A percentile compares a stretch with the other conserved stretches of the same genome.
phyloP scores from a whole-genome alignment of 1,284 basidiomycete genomes.

The Clitocybe nebularis region DNA sequence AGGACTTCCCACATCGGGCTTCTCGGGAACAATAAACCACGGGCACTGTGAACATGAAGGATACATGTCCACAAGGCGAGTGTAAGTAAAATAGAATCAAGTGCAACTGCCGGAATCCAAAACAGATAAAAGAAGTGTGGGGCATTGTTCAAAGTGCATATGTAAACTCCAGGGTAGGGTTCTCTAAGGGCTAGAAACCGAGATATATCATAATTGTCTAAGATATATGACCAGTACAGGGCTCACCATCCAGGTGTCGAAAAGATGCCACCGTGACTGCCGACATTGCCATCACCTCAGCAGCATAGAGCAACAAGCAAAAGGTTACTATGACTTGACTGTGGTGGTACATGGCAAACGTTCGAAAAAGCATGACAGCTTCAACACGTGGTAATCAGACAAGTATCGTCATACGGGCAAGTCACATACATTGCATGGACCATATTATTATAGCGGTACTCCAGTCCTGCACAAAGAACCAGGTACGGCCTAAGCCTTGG shows the following conservation, averaged over 20 bases:
- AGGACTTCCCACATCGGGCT: slow-evolving; percentile 20
- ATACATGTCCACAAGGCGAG: slow-evolving; percentile 19
- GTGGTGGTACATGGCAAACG: slow-evolving; percentile 23
- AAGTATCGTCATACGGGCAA: not conserved
- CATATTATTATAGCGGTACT: slow-evolving; percentile 20
- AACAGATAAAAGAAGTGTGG: slow-evolving; percentile 22
- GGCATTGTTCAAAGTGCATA: slow-evolving; percentile 20
- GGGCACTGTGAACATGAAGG: slow-evolving; percentile 11
- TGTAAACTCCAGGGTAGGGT: slow-evolving; percentile 11
- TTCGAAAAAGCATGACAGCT: slow-evolving; percentile 26
- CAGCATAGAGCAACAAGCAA: slow-evolving; percentile 17
- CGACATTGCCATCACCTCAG: slow-evolving; percentile 19
- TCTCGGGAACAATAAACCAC: slow-evolving; percentile 6
- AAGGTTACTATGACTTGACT: slow-evolving; percentile 11
- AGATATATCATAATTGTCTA: not conserved
- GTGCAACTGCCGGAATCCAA: slow-evolving; percentile 23
- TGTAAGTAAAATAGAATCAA: slow-evolving; percentile 21
- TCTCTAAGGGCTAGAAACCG: slow-evolving; percentile 7
- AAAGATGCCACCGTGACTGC: slow-evolving; percentile 17
- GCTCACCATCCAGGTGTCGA: slow-evolving; percentile 14
- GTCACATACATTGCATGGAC: slow-evolving; percentile 23
- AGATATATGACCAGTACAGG: not conserved
- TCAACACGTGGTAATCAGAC: not conserved
- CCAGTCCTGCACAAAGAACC: slow-evolving; percentile 13
- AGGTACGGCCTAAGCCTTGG: slow-evolving; percentile 8